Conservation (phyloP, 2,329 filamentous ascomycete species). For the Trichoderma sp. region DNA sequence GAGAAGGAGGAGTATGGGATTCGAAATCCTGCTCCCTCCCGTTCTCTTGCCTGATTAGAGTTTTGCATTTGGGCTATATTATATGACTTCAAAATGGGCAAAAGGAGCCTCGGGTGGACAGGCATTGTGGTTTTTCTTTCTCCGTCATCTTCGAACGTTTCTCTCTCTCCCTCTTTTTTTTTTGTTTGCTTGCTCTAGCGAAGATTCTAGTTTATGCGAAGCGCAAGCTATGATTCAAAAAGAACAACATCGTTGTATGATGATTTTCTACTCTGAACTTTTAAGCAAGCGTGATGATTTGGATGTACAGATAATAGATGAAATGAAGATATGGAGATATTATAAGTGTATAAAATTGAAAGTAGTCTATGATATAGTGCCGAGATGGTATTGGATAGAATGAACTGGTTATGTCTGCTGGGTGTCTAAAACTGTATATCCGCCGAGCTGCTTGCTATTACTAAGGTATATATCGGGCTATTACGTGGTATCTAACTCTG, state of each 20-base stretch:
- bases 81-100: conserved; percentile 17
- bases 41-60: not conserved
- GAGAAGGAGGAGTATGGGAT: not conserved
- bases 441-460: not conserved
- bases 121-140: not conserved
- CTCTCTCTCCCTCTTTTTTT: not conserved
- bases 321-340: not conserved
- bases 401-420: not conserved
- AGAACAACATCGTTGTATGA: not conserved
- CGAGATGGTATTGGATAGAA: not conserved
- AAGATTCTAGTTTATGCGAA: conserved; percentile 9
- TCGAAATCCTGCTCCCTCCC: not conserved
- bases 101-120: conserved; percentile 1
- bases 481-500: too few species aligned
- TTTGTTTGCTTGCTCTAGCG: conserved; percentile 12
- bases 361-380: not conserved
- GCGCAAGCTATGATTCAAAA: conserved; percentile 8
- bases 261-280: not conserved
- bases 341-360: not conserved
- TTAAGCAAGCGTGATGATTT: not conserved
- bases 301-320: not conserved
- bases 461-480: not conserved
- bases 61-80: conserved; percentile 13
- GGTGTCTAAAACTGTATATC: not conserved
- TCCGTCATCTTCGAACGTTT: not conserved